Percentiles rank a stretch among this genome's conserved stretches.
These are phyloP conservation scores for Erodium maritimum DNA, from an alignment of 345 rosid genomes.

Conservation along the genomic window DNA sequence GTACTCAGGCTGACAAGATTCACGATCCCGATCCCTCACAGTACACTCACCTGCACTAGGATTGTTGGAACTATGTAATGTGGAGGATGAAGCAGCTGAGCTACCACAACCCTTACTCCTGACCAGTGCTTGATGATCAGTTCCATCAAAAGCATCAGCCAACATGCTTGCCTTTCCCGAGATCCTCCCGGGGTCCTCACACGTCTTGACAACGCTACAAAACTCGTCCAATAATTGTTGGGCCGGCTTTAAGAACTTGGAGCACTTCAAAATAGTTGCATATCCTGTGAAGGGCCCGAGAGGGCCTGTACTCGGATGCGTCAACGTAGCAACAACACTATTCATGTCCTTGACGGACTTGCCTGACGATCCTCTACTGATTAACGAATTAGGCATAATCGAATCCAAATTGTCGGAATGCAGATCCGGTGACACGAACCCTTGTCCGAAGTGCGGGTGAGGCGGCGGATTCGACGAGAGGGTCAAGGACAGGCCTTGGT, in stretches of 20 bases:
- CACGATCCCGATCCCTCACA: conserved; percentile 21
- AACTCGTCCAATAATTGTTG: conserved; percentile 38
- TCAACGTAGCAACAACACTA: conserved; percentile 15
- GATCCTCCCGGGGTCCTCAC: conserved; percentile 9
- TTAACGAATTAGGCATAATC: conserved; percentile 14
- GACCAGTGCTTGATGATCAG: conserved; percentile 5
- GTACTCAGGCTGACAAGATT: conserved; percentile 30
- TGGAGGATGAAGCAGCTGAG: conserved; percentile 11
- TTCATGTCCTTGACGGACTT: conserved; percentile 18
- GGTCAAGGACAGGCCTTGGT: conserved; percentile 34
- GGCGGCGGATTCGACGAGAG: conserved; percentile 36
- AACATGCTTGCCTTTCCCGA: conserved; percentile 16
- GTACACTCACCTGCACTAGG: conserved; percentile 15
- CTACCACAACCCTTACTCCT: conserved; percentile 7
- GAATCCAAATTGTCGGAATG: conserved; percentile 9
- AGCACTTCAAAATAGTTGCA: conserved; percentile 49
- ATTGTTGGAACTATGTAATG: conserved; percentile 19
- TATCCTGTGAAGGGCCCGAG: conserved; percentile 72
- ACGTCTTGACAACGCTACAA: conserved; percentile 10
- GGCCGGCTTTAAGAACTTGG: conserved; percentile 46
- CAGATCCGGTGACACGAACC: conserved; percentile 10
- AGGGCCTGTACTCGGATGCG: conserved; percentile 30
- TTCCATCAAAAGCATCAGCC: conserved; percentile 9
- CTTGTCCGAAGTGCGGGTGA: conserved; percentile 12
- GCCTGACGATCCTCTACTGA: conserved; percentile 10